A percentile compares a stretch with the other conserved stretches of the same genome.
phyloP scores from a whole-genome alignment of 2,329 filamentous ascomycete species.

The Ophiostoma piceae region DNA sequence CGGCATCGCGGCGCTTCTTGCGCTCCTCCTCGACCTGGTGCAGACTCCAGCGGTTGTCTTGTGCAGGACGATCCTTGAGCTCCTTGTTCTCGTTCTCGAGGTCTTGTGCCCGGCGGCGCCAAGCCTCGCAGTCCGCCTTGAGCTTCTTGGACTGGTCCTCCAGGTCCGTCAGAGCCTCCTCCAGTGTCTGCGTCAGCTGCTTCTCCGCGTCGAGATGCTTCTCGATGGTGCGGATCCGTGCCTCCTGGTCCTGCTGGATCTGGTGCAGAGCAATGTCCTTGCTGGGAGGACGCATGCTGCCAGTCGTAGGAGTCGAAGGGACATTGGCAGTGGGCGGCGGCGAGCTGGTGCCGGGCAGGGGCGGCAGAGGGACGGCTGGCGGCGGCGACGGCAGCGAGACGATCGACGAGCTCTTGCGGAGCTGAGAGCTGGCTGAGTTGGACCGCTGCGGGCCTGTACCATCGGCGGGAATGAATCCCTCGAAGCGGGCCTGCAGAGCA shows the following conservation, averaged over 20 bases:
- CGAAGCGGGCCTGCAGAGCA: slow-evolving; percentile 66
- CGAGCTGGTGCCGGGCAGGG: slow-evolving; percentile 61
- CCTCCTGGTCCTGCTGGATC: slow-evolving; percentile 89
- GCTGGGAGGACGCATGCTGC: slow-evolving; percentile 61
- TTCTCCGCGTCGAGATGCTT: slow-evolving; percentile 95
- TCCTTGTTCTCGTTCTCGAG: slow-evolving; percentile 69
- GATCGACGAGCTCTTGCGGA: slow-evolving; percentile 80
- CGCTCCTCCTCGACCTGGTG: slow-evolving; percentile 95
- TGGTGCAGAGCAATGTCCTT: slow-evolving; percentile 74
- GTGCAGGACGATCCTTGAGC: slow-evolving; percentile 51
- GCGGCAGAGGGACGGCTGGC: slow-evolving; percentile 91
- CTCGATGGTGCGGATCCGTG: slow-evolving; percentile 90
- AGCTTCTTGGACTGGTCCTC: slow-evolving; percentile 88
- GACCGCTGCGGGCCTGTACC: slow-evolving; percentile 46
- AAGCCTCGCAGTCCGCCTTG: slow-evolving; percentile 82
- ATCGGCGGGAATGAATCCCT: slow-evolving; percentile 41
- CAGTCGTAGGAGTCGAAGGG: slow-evolving; percentile 45
- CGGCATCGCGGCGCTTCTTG: slow-evolving; percentile 83
- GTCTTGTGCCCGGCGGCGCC: slow-evolving; percentile 77
- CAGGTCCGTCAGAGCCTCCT: slow-evolving; percentile 90
- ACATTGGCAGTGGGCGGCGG: slow-evolving; percentile 42
- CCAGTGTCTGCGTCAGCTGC: slow-evolving; percentile 88
- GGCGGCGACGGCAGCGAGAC: slow-evolving; percentile 86
- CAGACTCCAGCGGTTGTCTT: slow-evolving; percentile 62
- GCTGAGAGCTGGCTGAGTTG: slow-evolving; percentile 58